These are phyloP conservation scores for Candida germanica DNA, from an alignment of 805 yeast species.

Conservation along the genomic window DNA sequence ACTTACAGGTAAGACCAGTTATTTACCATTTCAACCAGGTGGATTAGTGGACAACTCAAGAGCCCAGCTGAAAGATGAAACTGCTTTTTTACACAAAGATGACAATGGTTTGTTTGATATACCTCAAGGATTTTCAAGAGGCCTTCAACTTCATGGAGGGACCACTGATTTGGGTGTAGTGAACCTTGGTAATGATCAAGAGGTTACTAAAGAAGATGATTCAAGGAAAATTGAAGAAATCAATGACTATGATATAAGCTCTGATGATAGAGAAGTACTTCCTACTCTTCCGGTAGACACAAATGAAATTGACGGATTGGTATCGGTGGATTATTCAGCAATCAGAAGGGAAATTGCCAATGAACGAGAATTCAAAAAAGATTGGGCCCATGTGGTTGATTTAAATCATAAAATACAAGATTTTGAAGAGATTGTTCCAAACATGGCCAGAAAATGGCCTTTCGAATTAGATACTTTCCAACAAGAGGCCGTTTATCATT, in stretches of 20 bases:
- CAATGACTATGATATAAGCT: background rate
- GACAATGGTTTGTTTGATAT: constrained; percentile 69
- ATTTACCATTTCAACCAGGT: constrained; percentile 91
- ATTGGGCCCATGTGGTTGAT: constrained; percentile 97
- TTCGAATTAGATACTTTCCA: constrained; percentile 93
- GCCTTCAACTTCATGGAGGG: constrained; percentile 41
- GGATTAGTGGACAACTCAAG: constrained; percentile 44
- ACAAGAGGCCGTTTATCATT: constrained; percentile 92
- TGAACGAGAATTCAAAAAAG: constrained; percentile 40
- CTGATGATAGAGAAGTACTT: background rate
- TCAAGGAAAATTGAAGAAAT: constrained; percentile 10
- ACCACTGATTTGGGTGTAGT: constrained; percentile 11
- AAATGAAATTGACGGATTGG: constrained; percentile 47
- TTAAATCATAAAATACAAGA: constrained; percentile 78
- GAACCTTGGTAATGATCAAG: constrained; percentile 10
- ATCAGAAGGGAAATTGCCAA: constrained; percentile 21
- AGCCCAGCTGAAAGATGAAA: constrained; percentile 25
- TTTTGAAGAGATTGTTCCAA: constrained; percentile 84
- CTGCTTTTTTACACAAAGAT: constrained; percentile 58
- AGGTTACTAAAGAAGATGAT: constrained; percentile 14
- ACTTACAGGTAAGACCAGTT: constrained; percentile 66
- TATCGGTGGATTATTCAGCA: constrained; percentile 31
- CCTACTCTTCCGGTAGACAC: constrained; percentile 20
- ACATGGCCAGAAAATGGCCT: constrained; percentile 93
- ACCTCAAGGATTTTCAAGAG: constrained; percentile 81